phyloP scores from a whole-genome alignment of 2,329 filamentous ascomycete species.

The Calcarisporium arbuscula region DNA sequence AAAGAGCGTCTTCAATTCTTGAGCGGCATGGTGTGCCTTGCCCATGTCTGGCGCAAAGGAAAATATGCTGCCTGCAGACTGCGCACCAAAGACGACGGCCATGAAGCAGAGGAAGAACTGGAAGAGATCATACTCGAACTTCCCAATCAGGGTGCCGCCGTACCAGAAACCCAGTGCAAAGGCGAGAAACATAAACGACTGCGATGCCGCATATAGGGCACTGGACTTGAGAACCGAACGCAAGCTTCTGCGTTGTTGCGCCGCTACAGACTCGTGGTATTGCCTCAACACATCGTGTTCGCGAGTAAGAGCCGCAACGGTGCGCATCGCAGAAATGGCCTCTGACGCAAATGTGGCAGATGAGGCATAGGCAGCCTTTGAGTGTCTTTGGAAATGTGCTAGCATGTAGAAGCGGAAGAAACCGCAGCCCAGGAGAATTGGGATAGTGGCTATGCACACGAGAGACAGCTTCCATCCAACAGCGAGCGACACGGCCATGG shows the following conservation, averaged over 20 bases:
- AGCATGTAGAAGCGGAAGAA: slow-evolving; percentile 84
- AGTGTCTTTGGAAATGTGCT: slow-evolving; percentile 69
- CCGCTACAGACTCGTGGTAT: slow-evolving; percentile 62
- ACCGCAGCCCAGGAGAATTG: slow-evolving; percentile 71
- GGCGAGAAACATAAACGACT: slow-evolving; percentile 76
- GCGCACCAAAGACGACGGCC: slow-evolving; percentile 82
- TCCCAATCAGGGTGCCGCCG: slow-evolving; percentile 68
- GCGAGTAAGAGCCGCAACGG: slow-evolving; percentile 82
- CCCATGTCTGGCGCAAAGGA: slow-evolving; percentile 89
- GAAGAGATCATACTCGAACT: slow-evolving; percentile 66
- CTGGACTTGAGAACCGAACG: slow-evolving; percentile 72
- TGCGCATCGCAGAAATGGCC: slow-evolving; percentile 88
- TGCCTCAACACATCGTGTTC: slow-evolving; percentile 71
- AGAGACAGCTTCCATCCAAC: slow-evolving; percentile 86
- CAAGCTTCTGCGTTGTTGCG: slow-evolving; percentile 62
- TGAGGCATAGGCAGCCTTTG: slow-evolving; percentile 71
- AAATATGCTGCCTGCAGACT: slow-evolving; percentile 86
- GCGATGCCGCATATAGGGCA: slow-evolving; percentile 73
- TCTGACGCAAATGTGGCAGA: slow-evolving; percentile 89
- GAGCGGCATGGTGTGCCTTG: slow-evolving; percentile 80
- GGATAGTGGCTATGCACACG: slow-evolving; percentile 73
- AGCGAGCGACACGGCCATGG: slow-evolving; percentile 62
- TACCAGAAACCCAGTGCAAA: slow-evolving; percentile 93
- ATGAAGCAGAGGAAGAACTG: slow-evolving; percentile 92
- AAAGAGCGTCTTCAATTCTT: slow-evolving; percentile 74